Base-by-base conservation (phyloP, 495 filamentous ascomycete species). In the Tuber microsphaerosporum region DNA sequence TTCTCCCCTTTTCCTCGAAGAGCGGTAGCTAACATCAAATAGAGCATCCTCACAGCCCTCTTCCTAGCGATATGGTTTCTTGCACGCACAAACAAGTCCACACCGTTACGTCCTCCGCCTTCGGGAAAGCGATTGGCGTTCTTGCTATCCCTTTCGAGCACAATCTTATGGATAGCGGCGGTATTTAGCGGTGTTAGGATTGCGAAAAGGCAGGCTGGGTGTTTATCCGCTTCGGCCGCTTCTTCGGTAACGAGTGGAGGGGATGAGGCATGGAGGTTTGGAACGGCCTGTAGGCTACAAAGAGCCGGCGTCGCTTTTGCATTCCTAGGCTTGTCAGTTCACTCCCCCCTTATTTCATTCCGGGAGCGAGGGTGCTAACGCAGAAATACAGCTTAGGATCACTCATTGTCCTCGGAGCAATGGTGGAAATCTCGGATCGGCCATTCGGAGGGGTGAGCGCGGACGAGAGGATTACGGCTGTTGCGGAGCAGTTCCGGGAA, bases 401-500 rank as follows among this genome's bases (percentile, higher is more conserved):
- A 34, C 41, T 79, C 31, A 48, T 75, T 14, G 31, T 79, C 17
- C 56, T 79, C 0, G 73, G 41, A 31, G 44, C 71, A 16, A 79
- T 79, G 77, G 56, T 79, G 26, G 77, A 79, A 51, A 79, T 79
- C 45, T 79, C 77, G 26, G 77, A 79, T 19, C 44, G 77, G 12
- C 77, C 77, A 8, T 79, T 79, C 16, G 77, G 77, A 19, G 77
- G 77, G 0, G 77, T 79, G 65, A 75, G 76, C 16, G 73, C 70
- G 2, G 77, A 79, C 44, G 71, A 76, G 22, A 79, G 72, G 16
- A 79, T 79, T 39, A 75, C 69, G 4, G 77, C 76, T 73, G 73
- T 77, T 1, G 77, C 77, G 65, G 77, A 79, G 46, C 79, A 79
- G 70, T 79, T 79, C 31, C 61, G 77, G 37, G 77, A 79, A 71